phyloP scores from a whole-genome alignment of 2,329 filamentous ascomycete genomes.

The Thelonectria blattea region DNA sequence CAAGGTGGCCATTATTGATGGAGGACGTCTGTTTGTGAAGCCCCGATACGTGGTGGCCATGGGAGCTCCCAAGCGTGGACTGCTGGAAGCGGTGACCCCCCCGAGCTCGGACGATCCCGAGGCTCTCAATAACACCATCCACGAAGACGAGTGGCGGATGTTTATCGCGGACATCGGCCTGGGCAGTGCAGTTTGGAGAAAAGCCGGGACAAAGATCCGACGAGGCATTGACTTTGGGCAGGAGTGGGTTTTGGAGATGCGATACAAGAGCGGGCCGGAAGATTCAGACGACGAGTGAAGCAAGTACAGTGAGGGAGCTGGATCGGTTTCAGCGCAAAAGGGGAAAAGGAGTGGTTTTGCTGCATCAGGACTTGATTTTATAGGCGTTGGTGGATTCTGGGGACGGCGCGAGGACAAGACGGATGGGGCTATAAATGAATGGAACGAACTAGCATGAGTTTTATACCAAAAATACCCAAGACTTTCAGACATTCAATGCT shows the following conservation, averaged over 20 bases:
- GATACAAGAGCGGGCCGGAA: constrained; percentile 49
- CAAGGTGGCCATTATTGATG: constrained; percentile 70
- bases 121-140: constrained; percentile 39
- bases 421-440: constrained; percentile 18
- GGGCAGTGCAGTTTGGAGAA: constrained; percentile 81
- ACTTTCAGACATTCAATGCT: constrained; percentile 21
- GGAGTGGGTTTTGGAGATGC: constrained; percentile 81
- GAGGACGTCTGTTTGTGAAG: constrained; percentile 78
- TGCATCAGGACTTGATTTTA: constrained; percentile 21
- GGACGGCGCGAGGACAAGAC: constrained; percentile 21
- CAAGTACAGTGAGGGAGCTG: background rate
- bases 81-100: constrained; percentile 76
- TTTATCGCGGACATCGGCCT: constrained; percentile 89
- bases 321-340: constrained; percentile 1
- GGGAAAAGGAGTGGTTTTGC: constrained; percentile 25
- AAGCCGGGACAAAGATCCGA: constrained; percentile 79
- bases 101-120: constrained; percentile 47
- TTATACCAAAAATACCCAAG: constrained; percentile 36
- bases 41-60: constrained; percentile 85
- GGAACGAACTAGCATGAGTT: constrained; percentile 27
- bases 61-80: constrained; percentile 83
- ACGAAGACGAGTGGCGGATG: constrained; percentile 74
- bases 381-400: constrained; percentile 26
- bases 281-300: constrained; percentile 37
- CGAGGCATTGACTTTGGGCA: constrained; percentile 88